Evolutionary conservation across 495 filamentous ascomycete genomes (phyloP).

Genomic region (Penicilliopsis zonata): DNA sequence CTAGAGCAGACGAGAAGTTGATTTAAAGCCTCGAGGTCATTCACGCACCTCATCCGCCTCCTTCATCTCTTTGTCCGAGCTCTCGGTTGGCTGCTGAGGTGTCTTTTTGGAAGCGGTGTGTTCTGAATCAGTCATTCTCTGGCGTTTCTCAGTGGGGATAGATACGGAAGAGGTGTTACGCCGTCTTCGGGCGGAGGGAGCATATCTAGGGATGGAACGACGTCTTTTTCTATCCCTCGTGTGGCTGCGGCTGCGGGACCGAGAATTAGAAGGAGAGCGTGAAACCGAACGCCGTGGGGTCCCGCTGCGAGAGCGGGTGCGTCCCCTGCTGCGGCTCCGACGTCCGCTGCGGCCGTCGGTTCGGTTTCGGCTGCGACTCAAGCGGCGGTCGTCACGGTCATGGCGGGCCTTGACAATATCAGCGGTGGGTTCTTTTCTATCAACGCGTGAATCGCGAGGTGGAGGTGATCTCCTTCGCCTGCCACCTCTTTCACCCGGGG

Average conservation of each 20-base stretch:
- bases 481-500: slow-evolving; percentile 10
- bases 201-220: slow-evolving; percentile 40
- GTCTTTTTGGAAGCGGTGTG: slow-evolving; percentile 38
- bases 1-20: slow-evolving; percentile 3
- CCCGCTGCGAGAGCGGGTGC: slow-evolving; percentile 23
- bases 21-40: slow-evolving; percentile 12
- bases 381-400: slow-evolving; percentile 18
- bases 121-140: slow-evolving; percentile 49
- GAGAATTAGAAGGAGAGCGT: slow-evolving; percentile 19
- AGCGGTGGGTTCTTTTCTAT: slow-evolving; percentile 29
- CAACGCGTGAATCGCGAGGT: slow-evolving; percentile 28
- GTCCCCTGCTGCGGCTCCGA: slow-evolving; percentile 29
- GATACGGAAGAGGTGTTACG: slow-evolving; percentile 41
- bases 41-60: slow-evolving; percentile 38
- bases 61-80: slow-evolving; percentile 12
- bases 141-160: slow-evolving; percentile 37
- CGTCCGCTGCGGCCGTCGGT: slow-evolving; percentile 30
- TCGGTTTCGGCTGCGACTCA: slow-evolving; percentile 26
- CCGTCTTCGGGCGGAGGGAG: slow-evolving; percentile 33
- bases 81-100: slow-evolving; percentile 19
- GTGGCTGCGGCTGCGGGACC: slow-evolving; percentile 20
- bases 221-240: slow-evolving; percentile 35
- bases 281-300: slow-evolving; percentile 16
- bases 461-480: slow-evolving; percentile 30
- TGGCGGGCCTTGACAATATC: slow-evolving; percentile 37